Base-by-base conservation (phyloP, 768 basidiomycete species). In the Mycena chlorophos region DNA sequence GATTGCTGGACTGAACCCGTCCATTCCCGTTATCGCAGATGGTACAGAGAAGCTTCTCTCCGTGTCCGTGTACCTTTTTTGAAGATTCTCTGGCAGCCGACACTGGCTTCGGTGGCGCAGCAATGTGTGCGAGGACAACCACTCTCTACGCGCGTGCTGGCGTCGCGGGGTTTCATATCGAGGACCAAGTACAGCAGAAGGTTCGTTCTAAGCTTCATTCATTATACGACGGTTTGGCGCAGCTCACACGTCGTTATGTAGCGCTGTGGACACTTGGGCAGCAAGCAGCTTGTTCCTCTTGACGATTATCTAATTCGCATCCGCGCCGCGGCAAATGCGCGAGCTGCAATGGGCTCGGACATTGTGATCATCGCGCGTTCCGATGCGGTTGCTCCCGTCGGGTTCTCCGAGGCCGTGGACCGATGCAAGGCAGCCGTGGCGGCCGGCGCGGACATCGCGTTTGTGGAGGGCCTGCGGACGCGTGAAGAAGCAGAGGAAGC, bases 21-120 rank as follows among this genome's bases (percentile, higher is more conserved):
- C 71, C 8, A 68, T 74, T 20, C 80, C 80, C 28, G 67, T 83
- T 42, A 82, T 83, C 61, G 80, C 80, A 12, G 81, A 83, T 52
- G 34, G 34, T 37, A n/a, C n/a, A n/a, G n/a, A n/a, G 34, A n/a
- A n/a, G 10, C 12, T 37, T 37, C 10, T 37, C 34, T 37, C 34
- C 12, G 34, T 37, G 34, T 10, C 34, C 34, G 34, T 10, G 12
- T n/a, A n/a, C 34, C 34, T 37, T 37, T 10, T 10, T 10, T n/a
- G 34, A 37, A 37, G 10, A 10, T 37, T 37, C 12, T 10, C 34
- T 37, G 34, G n/a, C n/a, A 37, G 82, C 82, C 25, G 81, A 82
- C 62, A 83, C 81, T 25, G 80, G 81, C 13, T 81, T 81, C 57
- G 80, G 81, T 43, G 81, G 81, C n/a, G 79, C 80, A 23, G 73